These are phyloP conservation scores for Podaxis pistillaris DNA, from an alignment of 768 basidiomycete species.

Conservation along the genomic window DNA sequence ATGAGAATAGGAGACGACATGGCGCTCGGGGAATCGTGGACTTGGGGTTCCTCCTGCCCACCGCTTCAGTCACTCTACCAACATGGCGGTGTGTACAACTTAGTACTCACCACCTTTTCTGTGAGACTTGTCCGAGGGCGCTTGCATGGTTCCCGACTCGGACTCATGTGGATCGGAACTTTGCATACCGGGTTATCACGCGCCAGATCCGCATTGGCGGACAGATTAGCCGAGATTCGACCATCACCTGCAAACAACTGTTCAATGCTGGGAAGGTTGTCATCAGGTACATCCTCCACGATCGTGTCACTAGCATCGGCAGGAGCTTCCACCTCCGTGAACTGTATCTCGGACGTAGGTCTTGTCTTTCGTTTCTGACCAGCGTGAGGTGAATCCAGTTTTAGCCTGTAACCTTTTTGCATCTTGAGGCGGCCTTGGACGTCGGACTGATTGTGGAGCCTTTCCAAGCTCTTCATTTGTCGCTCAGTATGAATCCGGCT, in stretches of 20 bases:
- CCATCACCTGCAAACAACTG: neutral
- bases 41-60: neutral
- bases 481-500: conserved; percentile 24
- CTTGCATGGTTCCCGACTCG: neutral
- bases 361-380: conserved; percentile 24
- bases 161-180: neutral
- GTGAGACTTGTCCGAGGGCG: neutral
- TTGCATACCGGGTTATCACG: neutral
- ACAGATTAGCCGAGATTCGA: neutral
- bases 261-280: conserved; percentile 40
- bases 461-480: conserved; percentile 39
- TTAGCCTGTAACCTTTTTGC: conserved; percentile 41
- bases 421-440: conserved; percentile 37
- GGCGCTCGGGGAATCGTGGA: neutral
- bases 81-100: neutral
- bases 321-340: conserved; percentile 38
- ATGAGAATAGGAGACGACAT: neutral
- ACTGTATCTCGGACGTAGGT: conserved; percentile 51
- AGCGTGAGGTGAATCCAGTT: conserved; percentile 29
- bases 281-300: conserved; percentile 30
- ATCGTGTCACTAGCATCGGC: conserved; percentile 20
- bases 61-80: neutral
- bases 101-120: neutral
- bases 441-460: conserved; percentile 40
- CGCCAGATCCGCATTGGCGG: neutral